A percentile compares a stretch with the other conserved stretches of the same genome.
phyloP scores from a whole-genome alignment of 2,329 filamentous ascomycete genomes.

The Microsporum ferrugineum region DNA sequence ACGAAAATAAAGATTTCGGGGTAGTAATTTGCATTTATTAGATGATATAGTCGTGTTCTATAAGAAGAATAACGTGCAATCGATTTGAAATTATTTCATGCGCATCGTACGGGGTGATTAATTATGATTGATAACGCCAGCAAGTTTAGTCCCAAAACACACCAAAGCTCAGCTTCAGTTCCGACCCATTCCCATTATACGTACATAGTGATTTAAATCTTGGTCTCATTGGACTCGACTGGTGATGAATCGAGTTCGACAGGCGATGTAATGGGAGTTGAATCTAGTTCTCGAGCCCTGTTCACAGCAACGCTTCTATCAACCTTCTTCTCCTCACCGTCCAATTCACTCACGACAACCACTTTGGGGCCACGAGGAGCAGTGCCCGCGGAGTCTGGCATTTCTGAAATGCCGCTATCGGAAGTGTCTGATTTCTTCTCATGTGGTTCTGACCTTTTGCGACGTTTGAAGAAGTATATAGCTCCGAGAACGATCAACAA shows the following conservation, averaged over 20 bases:
- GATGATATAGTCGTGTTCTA: neutral
- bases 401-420: constrained; percentile 1
- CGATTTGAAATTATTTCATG: neutral
- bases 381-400: constrained; percentile 2
- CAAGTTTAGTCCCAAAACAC: neutral
- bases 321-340: neutral
- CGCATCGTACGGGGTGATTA: neutral
- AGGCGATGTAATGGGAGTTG: neutral
- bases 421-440: neutral
- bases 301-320: neutral
- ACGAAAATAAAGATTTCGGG: neutral
- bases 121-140: neutral
- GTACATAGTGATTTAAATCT: neutral
- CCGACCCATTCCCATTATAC: neutral
- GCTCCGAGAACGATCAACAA: constrained; percentile 56
- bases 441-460: neutral
- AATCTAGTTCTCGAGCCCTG: neutral
- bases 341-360: neutral
- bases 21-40: neutral
- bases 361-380: neutral
- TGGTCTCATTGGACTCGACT: neutral
- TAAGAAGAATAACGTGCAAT: neutral
- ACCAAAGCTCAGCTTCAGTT: neutral
- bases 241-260: constrained; percentile 1
- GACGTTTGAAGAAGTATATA: constrained; percentile 41